Evolutionary conservation across 23 red algal species (phyloP), one percentile per base, ranked within the genome.

Genomic region (Chondrus crispus): DNA sequence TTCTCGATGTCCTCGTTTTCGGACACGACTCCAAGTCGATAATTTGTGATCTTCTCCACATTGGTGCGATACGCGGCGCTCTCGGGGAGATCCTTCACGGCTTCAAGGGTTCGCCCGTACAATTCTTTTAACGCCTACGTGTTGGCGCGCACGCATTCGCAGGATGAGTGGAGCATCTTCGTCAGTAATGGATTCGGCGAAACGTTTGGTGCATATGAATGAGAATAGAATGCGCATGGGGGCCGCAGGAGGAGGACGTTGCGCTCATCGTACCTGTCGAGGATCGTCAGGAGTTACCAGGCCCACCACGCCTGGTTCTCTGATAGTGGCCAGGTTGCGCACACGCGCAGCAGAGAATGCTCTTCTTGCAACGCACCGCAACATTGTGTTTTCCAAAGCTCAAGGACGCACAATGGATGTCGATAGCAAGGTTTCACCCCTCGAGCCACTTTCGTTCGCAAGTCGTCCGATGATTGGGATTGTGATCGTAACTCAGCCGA

Each of bases 31-130:
- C 70, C 68, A 64, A 91, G 52, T 39, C 95, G 88, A 85, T 96
- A 68, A 43, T 84, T 85, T 19, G 88, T 96, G 33, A 93, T 91
- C 88, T 96, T 96, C 30, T 96, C 95, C 10, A 93, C 88, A 73
- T 96, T 96, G 44, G 85, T 55, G 40, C 95, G 89, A 52, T 96
- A 96, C 47, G 75, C 82, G 20, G 95, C 89, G 7, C 54, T 64
- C 29, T 88, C 64, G 32, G 95, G 95, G 73, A 96, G 88, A 4
- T 71, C 47, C 74, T 93, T 85, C 18, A 96, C 51, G n/a, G 71
- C 87, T 62, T 82, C 70, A 16, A 91, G 66, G 48, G 95, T 96
- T 68, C 88, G 73, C 36, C 69, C 46, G 50, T 96, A 96, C 16
- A 96, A 71, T 50, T 87, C 74, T 36, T 39, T 22, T 22, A 96